Conservation (phyloP, 345 rosid species). For the Murraya koenigii region DNA sequence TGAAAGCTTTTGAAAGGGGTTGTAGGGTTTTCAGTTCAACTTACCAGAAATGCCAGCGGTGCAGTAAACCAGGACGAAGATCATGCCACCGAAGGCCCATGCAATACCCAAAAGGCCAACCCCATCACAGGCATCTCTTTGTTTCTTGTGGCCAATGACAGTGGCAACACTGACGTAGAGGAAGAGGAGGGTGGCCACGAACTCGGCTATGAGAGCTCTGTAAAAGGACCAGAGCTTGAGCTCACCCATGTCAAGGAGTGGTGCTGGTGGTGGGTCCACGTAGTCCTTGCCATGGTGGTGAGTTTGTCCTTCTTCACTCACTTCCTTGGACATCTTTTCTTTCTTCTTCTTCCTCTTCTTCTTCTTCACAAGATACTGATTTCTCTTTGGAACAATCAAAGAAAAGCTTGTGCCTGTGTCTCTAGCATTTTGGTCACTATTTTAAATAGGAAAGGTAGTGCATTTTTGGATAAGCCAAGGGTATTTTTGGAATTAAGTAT, state of each 20-base stretch:
- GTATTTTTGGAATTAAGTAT: constrained; percentile 36
- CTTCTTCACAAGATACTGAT: neutral
- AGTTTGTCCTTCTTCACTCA: constrained; percentile 64
- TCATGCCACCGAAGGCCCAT: constrained; percentile 95
- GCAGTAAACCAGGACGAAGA: constrained; percentile 67
- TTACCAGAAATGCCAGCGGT: constrained; percentile 86
- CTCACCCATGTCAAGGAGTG: constrained; percentile 60
- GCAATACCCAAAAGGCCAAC: constrained; percentile 92
- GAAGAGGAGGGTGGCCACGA: constrained; percentile 89
- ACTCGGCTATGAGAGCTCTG: constrained; percentile 95
- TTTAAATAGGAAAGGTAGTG: constrained; percentile 17
- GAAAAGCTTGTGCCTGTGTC: too few relatives aligned
- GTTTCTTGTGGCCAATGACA: constrained; percentile 74
- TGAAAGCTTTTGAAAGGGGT: neutral
- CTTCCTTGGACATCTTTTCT: constrained; percentile 77
- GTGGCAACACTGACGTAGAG: constrained; percentile 81
- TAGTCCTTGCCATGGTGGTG: constrained; percentile 70
- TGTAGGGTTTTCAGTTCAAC: neutral
- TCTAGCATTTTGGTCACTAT: neutral
- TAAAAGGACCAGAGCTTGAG: constrained; percentile 82
- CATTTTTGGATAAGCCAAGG: constrained; percentile 38
- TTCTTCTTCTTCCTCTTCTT: neutral
- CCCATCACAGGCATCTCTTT: constrained; percentile 59
- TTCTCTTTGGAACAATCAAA: constrained; percentile 6
- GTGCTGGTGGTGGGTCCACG: constrained; percentile 98